Conservation (phyloP, 139 green algal genomes). For the Trebouxia sp. region DNA sequence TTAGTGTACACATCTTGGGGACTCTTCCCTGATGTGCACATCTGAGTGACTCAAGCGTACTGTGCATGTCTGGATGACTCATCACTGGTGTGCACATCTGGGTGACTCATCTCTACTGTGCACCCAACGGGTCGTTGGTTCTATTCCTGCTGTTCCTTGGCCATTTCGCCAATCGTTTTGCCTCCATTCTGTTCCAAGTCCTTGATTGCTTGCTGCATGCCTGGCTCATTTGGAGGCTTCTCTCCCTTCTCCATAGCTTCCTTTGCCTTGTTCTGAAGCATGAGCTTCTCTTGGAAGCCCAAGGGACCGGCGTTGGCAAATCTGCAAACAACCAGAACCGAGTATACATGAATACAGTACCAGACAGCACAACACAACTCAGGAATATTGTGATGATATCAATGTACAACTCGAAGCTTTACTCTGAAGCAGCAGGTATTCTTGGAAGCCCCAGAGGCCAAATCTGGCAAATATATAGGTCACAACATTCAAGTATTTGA, state of each 20-base stretch:
- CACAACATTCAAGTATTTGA: background rate
- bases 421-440: background rate
- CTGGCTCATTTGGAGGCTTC: background rate
- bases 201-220: background rate
- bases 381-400: background rate
- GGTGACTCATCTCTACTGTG: no score
- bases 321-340: background rate
- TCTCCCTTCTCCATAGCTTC: conserved; percentile 25
- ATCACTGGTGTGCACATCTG: no score
- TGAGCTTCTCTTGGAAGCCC: conserved; percentile 15
- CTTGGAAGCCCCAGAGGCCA: background rate
- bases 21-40: no score
- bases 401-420: background rate
- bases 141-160: no score
- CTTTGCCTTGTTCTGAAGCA: conserved; percentile 19
- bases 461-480: background rate
- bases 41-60: no score
- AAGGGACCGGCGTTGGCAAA: conserved; percentile 23
- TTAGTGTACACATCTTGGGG: no score
- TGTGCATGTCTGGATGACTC: no score
- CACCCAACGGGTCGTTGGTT: no score
- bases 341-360: background rate
- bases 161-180: no score
- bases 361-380: no score
- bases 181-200: background rate